Evolutionary conservation across 768 basidiomycete genomes (phyloP), one percentile per base, ranked within the genome.

Genomic region (Russula brevipes): DNA sequence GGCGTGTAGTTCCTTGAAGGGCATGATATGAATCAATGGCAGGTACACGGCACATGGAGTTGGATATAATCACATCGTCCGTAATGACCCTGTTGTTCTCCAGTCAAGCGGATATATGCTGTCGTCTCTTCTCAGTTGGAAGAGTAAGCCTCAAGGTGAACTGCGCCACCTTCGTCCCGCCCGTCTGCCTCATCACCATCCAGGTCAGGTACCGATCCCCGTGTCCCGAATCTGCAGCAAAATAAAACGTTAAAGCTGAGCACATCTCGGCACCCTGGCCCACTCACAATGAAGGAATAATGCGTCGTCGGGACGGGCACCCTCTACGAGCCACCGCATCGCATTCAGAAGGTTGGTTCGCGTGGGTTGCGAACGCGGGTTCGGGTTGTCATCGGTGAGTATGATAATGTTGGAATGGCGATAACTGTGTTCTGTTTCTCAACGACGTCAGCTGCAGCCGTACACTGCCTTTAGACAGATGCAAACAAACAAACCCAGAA

Each of bases 261-360:
- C 12, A 33, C 39, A 24, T 39, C 36, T 50, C 14, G 39, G 44
- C n/a, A 12, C 33, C 52, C 12, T 61, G 2, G 8, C 14, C 1
- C 45, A 73, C 83, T 61, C 62, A 89, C 90, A 95, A 67, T 94
- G 94, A 80, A 95, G 90, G 79, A 94, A 94, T 38, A 95, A 77
- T 3, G 94, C 86, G 69, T 96, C 93, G 66, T 94, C 87, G 1
- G 91, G 85, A 17, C 77, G 76, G 12, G 95, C 94, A 65, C 80
- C 87, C 16, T 74, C 76, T 17, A 94, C 91, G n/a, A 99, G 85
- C 95, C 94, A 98, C 63, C 85, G 80, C 91, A 96, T 95, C 5
- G 89, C 94, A 49, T 80, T 74, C 46, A 90, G 81, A 44, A 99
- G 95, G 72, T 98, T 98, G 31, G 80, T 80, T 60, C 77, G 78